Evolutionary conservation across 768 basidiomycete genomes (phyloP), one percentile per base, ranked within the genome.

Genomic region (Erythrobasidium yunnanense): DNA sequence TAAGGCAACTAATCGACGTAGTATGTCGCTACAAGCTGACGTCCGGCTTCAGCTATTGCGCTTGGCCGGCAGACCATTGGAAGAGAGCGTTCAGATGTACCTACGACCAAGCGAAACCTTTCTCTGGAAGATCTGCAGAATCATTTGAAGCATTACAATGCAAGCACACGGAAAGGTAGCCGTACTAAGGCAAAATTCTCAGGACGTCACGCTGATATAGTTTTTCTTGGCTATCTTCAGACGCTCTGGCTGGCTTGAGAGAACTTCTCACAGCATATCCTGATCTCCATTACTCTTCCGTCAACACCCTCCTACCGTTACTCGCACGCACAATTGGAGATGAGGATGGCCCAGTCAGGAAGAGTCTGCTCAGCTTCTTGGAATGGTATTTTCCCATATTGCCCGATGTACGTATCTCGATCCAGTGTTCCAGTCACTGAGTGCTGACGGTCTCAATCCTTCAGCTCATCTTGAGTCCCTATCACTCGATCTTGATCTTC

Each of bases 401-500:
- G 4, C 57, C 57, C 4, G 15, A n/a, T 5, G 57, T 60, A 20
- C 22, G 57, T 15, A 4, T 13, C 8, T 25, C 22, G 22, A 8
- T 22, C 6, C 38, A 20, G 33, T 11, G 4, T 23, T 27, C 3
- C 3, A 3, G 42, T 6, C 2, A 11, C 7, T 8, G 35, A 4
- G 18, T 60, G 22, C 13, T 13, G n/a, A n/a, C 17, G n/a, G 27
- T 30, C 13, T 3, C 30, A 17, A 30, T 6, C 20, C 23, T 32
- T 22, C 42, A 60, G 57, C 30, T 46, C 23, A 38, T 60, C 17
- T 20, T 60, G 4, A 34, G 47, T 23, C 65, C 65, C 15, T 54
- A 56, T 42, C 65, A 66, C 47, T 56, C 65, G 18, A 32, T 84
- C 0, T 79, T 95, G 1, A 79, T 95, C 23, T 82, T 97, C 20